Evolutionary conservation across 2,329 filamentous ascomycete species (phyloP), one percentile per base, ranked within the genome.

Genomic region (Penicillium sp.): DNA sequence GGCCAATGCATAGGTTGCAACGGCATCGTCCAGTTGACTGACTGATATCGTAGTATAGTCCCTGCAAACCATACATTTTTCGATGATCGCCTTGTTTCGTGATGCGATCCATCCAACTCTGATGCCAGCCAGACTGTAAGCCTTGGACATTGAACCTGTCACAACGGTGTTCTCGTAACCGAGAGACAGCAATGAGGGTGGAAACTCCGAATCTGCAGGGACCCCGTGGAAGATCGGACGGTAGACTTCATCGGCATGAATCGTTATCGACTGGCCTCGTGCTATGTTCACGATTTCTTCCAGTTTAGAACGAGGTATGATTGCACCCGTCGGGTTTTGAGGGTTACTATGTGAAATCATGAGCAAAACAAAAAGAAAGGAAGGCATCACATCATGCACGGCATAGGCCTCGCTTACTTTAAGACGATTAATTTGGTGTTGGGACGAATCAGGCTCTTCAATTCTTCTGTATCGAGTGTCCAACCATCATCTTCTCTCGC

Each of bases 31-130:
- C 6, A 96, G 75, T 66, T 87, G 84, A n/a, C 88, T 89, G 0
- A 95, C 90, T 40, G 87, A 89, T 65, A 95, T 95, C 24, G 89
- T 91, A 3, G 90, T 95, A 76, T 94, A 95, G 70, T 94, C 87
- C 42, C 90, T 80, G 1, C 86, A 85, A 14, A 77, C 72, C 11
- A 86, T 84, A 60, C 89, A 79, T 14, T 79, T 76, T 51, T 85
- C 81, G 53, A 93, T 80, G 56, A 95, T 79, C 0, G 75, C 73
- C 5, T 69, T 67, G 69, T 84, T 83, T 24, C 83, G 83, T 14
- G 86, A 87, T 3, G 88, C 89, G 57, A 93, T 80, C 91, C 91
- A 97, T 30, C 91, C 91, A 1, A 92, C 73, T 0, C 91, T 85
- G 60, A 95, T 86, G 1, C 91, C 91, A 0, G 91, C 90, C 4